phyloP scores from a whole-genome alignment of 768 basidiomycete genomes.

The Leccinum subgranulosum region DNA sequence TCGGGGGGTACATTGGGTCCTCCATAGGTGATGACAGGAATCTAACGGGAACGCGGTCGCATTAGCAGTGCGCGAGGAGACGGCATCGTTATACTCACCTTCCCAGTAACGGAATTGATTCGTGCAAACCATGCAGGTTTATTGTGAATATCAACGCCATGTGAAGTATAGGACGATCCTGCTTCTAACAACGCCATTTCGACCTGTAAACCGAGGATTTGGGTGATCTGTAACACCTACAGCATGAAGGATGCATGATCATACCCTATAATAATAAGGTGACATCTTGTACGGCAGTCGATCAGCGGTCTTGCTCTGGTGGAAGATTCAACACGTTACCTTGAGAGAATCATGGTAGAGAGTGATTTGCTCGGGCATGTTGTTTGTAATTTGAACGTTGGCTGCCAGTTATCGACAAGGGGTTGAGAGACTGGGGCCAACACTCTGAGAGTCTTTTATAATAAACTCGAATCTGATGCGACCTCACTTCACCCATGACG shows the following conservation, averaged over 20 bases:
- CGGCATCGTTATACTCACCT: conserved; percentile 36
- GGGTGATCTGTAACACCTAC: not conserved
- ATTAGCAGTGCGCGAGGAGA: no score
- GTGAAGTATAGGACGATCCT: conserved; percentile 44
- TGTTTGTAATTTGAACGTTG: not conserved
- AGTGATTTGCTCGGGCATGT: conserved; percentile 34
- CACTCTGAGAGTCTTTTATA: not conserved
- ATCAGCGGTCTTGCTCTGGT: not conserved
- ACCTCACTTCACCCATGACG: no score
- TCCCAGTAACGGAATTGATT: conserved; percentile 57
- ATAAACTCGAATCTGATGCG: no score
- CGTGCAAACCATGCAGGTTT: conserved; percentile 68
- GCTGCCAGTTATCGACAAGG: not conserved
- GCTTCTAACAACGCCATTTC: conserved; percentile 60
- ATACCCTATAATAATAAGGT: conserved; percentile 53
- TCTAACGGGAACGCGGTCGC: not conserved
- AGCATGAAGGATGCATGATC: conserved; percentile 4
- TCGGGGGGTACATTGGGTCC: not conserved
- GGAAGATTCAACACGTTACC: conserved; percentile 24
- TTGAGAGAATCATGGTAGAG: conserved; percentile 38
- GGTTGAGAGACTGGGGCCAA: not conserved
- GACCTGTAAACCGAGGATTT: conserved; percentile 31
- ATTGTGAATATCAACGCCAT: conserved; percentile 54
- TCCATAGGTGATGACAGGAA: not conserved
- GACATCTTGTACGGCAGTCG: conserved; percentile 37